These are phyloP conservation scores for Candida ficus DNA, from an alignment of 805 yeast species.

Conservation along the genomic window DNA sequence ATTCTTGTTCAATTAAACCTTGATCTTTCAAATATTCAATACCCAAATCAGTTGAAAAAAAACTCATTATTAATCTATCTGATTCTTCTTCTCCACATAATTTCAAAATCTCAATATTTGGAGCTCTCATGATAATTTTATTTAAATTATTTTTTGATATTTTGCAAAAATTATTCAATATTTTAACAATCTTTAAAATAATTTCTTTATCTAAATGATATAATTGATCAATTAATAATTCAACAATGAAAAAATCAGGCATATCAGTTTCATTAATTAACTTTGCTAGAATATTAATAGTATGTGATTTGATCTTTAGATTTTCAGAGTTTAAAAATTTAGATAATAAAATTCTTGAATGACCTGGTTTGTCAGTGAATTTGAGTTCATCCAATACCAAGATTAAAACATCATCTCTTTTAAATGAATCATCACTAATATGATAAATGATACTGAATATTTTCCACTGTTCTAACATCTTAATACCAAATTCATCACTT, in stretches of 20 bases:
- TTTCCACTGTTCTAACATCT: conserved; percentile 75
- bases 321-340: conserved; percentile 59
- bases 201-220: conserved; percentile 61
- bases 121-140: conserved; percentile 46
- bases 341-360: conserved; percentile 58
- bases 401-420: conserved; percentile 52
- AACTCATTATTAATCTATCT: conserved; percentile 53
- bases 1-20: conserved; percentile 59
- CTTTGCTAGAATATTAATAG: conserved; percentile 48
- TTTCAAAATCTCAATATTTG: conserved; percentile 39
- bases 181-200: conserved; percentile 49
- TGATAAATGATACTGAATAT: conserved; percentile 77
- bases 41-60: conserved; percentile 65
- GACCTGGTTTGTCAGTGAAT: conserved; percentile 49
- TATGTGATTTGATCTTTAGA: conserved; percentile 44
- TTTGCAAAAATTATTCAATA: conserved; percentile 48
- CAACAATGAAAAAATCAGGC: conserved; percentile 33
- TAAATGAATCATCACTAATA: conserved; percentile 48
- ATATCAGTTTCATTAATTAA: conserved; percentile 37
- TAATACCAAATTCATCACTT: conserved; percentile 53
- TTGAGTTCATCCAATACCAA: conserved; percentile 59
- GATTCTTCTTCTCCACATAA: conserved; percentile 24
- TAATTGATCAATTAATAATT: conserved; percentile 56
- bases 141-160: conserved; percentile 45
- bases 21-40: conserved; percentile 55